Conservation (phyloP, 768 basidiomycete genomes). For the Mycena polygramma region DNA sequence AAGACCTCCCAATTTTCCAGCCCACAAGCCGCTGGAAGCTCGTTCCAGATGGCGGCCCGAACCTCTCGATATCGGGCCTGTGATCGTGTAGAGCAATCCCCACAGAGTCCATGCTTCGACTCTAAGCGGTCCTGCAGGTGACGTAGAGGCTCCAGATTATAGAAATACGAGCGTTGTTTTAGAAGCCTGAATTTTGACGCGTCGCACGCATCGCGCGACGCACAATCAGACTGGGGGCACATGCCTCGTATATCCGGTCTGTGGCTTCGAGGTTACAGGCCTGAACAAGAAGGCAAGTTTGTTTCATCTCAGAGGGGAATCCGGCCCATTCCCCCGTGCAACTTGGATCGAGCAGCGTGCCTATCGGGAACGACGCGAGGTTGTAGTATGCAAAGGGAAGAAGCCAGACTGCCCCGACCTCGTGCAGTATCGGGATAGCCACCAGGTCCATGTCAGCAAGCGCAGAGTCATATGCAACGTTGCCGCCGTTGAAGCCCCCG, state of each 20-base stretch:
- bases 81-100: not conserved
- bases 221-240: too few relatives aligned
- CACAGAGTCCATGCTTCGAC: not conserved
- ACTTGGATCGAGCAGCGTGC: not conserved
- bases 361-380: not conserved
- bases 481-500: too few relatives aligned
- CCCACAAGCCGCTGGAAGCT: conserved; percentile 4
- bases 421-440: conserved; percentile 4
- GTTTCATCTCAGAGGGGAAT: not conserved
- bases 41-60: not conserved
- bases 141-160: not conserved
- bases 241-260: not conserved
- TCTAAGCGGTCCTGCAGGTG: too few relatives aligned
- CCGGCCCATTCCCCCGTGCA: not conserved
- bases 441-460: not conserved
- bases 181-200: too few relatives aligned
- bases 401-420: not conserved
- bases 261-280: not conserved
- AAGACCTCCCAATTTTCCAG: conserved; percentile 1
- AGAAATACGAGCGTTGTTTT: too few relatives aligned
- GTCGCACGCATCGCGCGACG: too few relatives aligned
- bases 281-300: not conserved
- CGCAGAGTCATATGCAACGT: too few relatives aligned
- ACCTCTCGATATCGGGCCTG: not conserved
- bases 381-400: conserved; percentile 12